Evolutionary conservation across 2,329 filamentous ascomycete species (phyloP), one percentile per base, ranked within the genome.

Genomic region (Verruconis gallopava): DNA sequence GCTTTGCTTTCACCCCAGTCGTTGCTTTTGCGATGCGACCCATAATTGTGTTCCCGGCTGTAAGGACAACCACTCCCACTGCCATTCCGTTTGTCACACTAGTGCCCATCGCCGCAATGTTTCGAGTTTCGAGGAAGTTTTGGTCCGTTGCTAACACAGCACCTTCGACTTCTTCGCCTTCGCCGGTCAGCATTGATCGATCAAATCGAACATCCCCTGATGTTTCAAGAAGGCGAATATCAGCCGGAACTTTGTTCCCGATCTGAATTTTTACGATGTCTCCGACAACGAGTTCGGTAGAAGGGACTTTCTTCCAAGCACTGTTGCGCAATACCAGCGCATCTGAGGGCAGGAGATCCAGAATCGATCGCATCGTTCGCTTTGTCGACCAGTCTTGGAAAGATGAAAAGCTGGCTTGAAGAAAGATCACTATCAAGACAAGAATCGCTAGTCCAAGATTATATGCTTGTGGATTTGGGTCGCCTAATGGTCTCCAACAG

Each of bases 311-410:
- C 9, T 9, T n/a, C 9, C 9, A 30, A n/a, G 9, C n/a, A n/a
- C 25, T n/a, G 9, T 30, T n/a, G 25, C 25, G 25, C 9, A 30
- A n/a, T 9, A 30, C 25, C 9, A 30, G 25, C n/a, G 25, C 25
- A 52, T 67, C 63, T 0, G 63, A 57, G 0, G 67, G 67, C 0
- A 70, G 45, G 11, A 71, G 51, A 43, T 65, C 61, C 2, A 63
- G 56, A 38, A 70, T 69, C 20, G 65, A 64, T 14, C 66, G 63
- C 63, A 70, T 69, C 0, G 62, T 66, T 35, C 61, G 57, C 14
- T 56, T 55, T 1, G 64, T 68, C 1, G 65, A 68, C 63, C 64
- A 69, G 42, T 69, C 66, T 49, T 67, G 63, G 37, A 68, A 69
- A 4, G 62, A 64, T 0, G 62, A 65, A 49, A 69, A 69, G 21